A percentile compares a stretch with the other conserved stretches of the same genome.
Conservation (phyloP, 495 filamentous ascomycete species). For the Parmelia sp. region DNA sequence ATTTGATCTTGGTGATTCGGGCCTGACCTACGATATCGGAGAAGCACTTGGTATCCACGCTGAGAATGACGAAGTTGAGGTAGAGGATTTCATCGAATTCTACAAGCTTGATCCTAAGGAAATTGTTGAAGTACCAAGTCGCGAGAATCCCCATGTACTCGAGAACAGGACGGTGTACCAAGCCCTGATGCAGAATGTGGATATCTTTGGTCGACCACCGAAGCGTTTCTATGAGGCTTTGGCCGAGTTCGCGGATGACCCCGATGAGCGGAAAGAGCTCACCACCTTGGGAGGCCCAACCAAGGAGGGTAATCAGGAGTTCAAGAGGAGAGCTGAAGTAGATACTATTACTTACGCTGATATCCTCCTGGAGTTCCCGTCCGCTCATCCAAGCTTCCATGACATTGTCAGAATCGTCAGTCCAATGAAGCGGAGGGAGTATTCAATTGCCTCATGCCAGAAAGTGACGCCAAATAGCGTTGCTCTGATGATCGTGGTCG, state of each 20-base stretch:
- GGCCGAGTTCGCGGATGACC: constrained; percentile 76
- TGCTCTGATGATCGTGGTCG: constrained; percentile 95
- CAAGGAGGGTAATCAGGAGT: constrained; percentile 75
- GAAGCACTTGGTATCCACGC: constrained; percentile 97
- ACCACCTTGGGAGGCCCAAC: constrained; percentile 62
- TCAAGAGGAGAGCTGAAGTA: constrained; percentile 89
- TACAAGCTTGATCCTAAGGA: constrained; percentile 79
- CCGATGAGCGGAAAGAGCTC: constrained; percentile 73
- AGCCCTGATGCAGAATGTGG: constrained; percentile 84
- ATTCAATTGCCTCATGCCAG: constrained; percentile 95
- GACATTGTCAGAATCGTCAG: constrained; percentile 84
- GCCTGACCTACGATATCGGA: constrained; percentile 91
- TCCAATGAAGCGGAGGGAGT: constrained; percentile 93
- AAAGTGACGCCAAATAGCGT: constrained; percentile 81
- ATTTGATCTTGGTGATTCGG: constrained; percentile 86
- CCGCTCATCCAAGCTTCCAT: constrained; percentile 82
- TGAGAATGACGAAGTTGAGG: constrained; percentile 76
- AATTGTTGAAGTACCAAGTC: constrained; percentile 83
- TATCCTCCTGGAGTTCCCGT: constrained; percentile 77
- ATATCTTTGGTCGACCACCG: constrained; percentile 92
- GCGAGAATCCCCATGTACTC: constrained; percentile 66
- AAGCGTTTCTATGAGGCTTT: constrained; percentile 96
- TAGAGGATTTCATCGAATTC: constrained; percentile 77
- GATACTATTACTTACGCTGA: constrained; percentile 92
- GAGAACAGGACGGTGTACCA: constrained; percentile 94